phyloP scores from a whole-genome alignment of 1,284 basidiomycete species.

The Pseudozyma sp. region DNA sequence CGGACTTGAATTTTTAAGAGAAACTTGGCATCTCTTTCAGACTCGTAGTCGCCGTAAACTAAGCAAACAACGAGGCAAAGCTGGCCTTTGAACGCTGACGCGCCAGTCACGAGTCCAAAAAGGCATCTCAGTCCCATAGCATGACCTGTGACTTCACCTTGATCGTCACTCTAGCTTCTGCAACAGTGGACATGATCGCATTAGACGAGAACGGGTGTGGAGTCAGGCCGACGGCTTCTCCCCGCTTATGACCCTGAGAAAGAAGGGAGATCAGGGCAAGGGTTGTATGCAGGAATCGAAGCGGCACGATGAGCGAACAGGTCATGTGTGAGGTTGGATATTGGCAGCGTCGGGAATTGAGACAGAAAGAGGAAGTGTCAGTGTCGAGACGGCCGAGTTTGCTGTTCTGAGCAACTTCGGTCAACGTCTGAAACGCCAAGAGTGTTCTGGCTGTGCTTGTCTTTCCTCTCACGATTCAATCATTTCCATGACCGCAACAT shows the following conservation, averaged over 20 bases:
- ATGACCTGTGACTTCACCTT: not conserved
- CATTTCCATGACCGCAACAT: too few relatives aligned
- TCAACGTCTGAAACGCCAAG: too few relatives aligned
- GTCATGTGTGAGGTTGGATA: conserved; percentile 4
- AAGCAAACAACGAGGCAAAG: too few relatives aligned
- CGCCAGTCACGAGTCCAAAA: too few relatives aligned
- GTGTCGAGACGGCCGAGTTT: not conserved
- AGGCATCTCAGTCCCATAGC: too few relatives aligned
- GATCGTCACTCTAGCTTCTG: not conserved
- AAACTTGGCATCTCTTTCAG: too few relatives aligned
- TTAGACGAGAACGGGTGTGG: not conserved
- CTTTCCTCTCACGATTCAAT: not conserved
- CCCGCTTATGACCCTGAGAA: not conserved
- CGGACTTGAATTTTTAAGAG: not conserved
- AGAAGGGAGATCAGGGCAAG: not conserved
- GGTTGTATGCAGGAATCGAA: not conserved
- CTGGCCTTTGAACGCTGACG: not conserved
- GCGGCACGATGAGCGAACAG: conserved; percentile 7
- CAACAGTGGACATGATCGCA: too few relatives aligned
- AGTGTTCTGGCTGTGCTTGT: not conserved
- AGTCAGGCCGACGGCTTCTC: not conserved
- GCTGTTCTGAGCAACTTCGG: not conserved
- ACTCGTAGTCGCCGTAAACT: too few relatives aligned
- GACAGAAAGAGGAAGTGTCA: not conserved
- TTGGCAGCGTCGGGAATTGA: not conserved